Percentiles rank a stretch among this genome's conserved stretches.
phyloP scores from a whole-genome alignment of 768 basidiomycete genomes.

The Lactifluus piperatus region DNA sequence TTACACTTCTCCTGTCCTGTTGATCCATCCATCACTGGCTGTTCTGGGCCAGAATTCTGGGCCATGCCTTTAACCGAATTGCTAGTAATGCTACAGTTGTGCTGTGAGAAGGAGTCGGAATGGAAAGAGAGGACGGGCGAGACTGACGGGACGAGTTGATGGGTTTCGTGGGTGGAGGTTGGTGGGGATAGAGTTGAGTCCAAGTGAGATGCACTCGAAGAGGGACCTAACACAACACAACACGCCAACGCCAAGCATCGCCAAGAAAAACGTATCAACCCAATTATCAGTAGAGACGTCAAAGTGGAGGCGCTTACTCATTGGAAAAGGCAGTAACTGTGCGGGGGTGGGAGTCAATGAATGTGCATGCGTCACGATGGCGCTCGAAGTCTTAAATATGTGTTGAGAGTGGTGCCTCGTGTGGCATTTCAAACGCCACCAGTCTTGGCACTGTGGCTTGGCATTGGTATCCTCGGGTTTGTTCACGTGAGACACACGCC shows the following conservation, averaged over 20 bases:
- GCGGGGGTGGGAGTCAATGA: too few relatives aligned
- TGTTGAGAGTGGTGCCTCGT: too few relatives aligned
- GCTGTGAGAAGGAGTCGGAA: background rate
- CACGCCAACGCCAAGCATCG: background rate
- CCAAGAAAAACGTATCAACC: background rate
- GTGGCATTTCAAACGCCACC: too few relatives aligned
- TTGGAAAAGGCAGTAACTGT: background rate
- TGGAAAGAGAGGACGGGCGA: background rate
- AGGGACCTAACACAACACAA: background rate
- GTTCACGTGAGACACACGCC: too few relatives aligned
- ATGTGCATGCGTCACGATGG: too few relatives aligned
- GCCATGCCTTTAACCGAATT: background rate
- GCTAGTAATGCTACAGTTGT: background rate
- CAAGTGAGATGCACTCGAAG: background rate
- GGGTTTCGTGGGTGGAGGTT: background rate
- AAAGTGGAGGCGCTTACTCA: background rate
- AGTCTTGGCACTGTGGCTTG: too few relatives aligned
- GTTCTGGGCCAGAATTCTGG: too few relatives aligned
- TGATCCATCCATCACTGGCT: background rate
- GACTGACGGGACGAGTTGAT: slow-evolving; percentile 2
- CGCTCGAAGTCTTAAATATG: too few relatives aligned
- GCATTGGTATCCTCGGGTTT: too few relatives aligned
- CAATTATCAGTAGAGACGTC: background rate
- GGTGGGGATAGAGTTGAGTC: background rate
- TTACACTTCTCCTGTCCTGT: background rate